These are phyloP conservation scores for Annulohypoxylon maeteangense DNA, from an alignment of 495 filamentous ascomycete genomes.

Conservation along the genomic window DNA sequence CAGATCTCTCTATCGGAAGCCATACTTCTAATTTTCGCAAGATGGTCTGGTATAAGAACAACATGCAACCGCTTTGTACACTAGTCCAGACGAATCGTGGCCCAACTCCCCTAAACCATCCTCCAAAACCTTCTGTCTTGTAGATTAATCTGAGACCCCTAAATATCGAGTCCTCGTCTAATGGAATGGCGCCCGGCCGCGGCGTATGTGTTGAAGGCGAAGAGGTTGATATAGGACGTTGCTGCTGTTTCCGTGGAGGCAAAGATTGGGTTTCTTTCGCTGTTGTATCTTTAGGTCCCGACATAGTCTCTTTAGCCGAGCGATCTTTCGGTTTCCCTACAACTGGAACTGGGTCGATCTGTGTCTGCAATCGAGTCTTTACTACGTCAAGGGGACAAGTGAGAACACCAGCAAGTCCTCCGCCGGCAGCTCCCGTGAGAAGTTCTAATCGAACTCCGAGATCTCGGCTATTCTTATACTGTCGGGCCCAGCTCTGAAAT, in stretches of 20 bases:
- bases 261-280: conserved; percentile 31
- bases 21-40: conserved; percentile 75
- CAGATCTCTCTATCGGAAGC: conserved; percentile 52
- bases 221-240: conserved; percentile 82
- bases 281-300: conserved; percentile 28
- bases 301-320: conserved; percentile 21
- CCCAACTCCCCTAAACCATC: conserved; percentile 95
- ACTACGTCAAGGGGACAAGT: conserved; percentile 97
- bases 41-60: conserved; percentile 92
- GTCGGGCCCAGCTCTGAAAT: conserved; percentile 80
- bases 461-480: conserved; percentile 73
- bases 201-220: conserved; percentile 82
- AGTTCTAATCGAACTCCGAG: conserved; percentile 89
- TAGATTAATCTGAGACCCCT: conserved; percentile 89
- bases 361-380: conserved; percentile 97
- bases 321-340: conserved; percentile 42
- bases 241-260: conserved; percentile 56
- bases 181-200: conserved; percentile 74
- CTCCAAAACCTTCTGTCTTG: conserved; percentile 82
- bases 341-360: conserved; percentile 67
- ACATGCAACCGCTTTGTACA: conserved; percentile 95
- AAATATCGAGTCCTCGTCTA: conserved; percentile 89
- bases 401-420: conserved; percentile 91
- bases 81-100: conserved; percentile 97
- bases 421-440: conserved; percentile 88